Evolutionary conservation across 768 basidiomycete species (phyloP), one percentile per base, ranked within the genome.

Genomic region (Candolleomyces efflorescens): DNA sequence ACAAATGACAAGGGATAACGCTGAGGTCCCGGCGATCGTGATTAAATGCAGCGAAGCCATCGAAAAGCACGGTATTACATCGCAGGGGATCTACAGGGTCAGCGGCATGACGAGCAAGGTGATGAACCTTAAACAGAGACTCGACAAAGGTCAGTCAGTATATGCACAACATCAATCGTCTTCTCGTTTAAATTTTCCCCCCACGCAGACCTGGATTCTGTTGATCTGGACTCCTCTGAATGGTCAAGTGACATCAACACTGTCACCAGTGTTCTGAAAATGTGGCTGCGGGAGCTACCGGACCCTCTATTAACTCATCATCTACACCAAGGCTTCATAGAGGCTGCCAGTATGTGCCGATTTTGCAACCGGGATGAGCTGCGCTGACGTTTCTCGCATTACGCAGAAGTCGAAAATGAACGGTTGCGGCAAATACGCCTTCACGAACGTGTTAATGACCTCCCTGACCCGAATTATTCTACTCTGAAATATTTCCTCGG

Each of bases 391-490:
- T 44, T 50, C 26, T 46, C 36, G 38, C 49, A 23, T 46, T 53
- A 54, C 15, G 53, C 64, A 94, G 90, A 86, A 68, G 90, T 90
- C 61, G 97, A 98, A 55, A 97, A 96, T 66, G 95, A 97, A 63
- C 85, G 96, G 52, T 76, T 98, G 62, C 84, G 96, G 59, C 96
- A 98, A 66, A 98, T 99, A 62, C 85, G 95, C 51, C 75, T 98
- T 53, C 97, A 99, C 67, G 97, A 98, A 68, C 86, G 94, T 47
- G 94, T 99, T 47, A 99, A 99, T 66, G 96, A 98, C 63, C 80
- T 99, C 54, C 96, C 97, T 12, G 97, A 99, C 73, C 84, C 97
- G n/a, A 98, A 98, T 71, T 99, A 99, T 67, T 92, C 97, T 1
- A 96, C 96, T 1, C 78, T 98, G 52, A 98, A 98, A 69, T 97